A percentile compares a stretch with the other conserved stretches of the same genome.
These are phyloP conservation scores for Leucoagaricus sp. DNA, from an alignment of 1,284 basidiomycete species.

Conservation along the genomic window DNA sequence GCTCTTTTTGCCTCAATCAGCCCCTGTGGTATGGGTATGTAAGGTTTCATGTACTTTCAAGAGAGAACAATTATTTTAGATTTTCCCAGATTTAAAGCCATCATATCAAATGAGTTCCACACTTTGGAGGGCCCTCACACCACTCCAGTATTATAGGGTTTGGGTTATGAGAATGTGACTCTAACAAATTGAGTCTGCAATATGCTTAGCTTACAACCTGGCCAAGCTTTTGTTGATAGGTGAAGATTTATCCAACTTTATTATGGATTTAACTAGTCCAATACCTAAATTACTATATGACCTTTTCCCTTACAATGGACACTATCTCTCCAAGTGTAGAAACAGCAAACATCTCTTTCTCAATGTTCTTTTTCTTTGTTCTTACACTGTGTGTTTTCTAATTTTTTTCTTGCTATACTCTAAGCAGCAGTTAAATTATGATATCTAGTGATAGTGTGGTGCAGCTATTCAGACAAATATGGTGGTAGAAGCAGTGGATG, in stretches of 20 bases:
- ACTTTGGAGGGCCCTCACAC: constrained; percentile 44
- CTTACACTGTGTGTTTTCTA: constrained; percentile 61
- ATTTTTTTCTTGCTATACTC: constrained; percentile 1
- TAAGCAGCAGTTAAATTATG: no score
- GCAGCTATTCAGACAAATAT: constrained; percentile 63
- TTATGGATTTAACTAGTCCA: constrained; percentile 48
- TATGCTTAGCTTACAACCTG: constrained; percentile 46
- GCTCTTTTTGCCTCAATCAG: constrained; percentile 21
- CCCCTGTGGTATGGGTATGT: constrained; percentile 35
- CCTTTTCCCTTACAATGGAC: constrained; percentile 65
- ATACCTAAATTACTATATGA: constrained; percentile 63
- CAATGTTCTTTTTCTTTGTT: constrained; percentile 69
- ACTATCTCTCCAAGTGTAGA: constrained; percentile 67
- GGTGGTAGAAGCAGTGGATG: constrained; percentile 89
- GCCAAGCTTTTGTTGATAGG: constrained; percentile 45
- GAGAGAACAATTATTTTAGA: not conserved
- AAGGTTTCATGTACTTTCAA: constrained; percentile 13
- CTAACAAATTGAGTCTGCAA: constrained; percentile 60
- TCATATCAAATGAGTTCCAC: constrained; percentile 57
- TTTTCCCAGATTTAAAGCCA: constrained; percentile 41
- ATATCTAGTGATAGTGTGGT: constrained; percentile 60
- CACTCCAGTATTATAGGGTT: constrained; percentile 44
- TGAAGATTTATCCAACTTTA: constrained; percentile 53
- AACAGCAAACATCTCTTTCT: constrained; percentile 69
- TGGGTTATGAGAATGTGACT: constrained; percentile 43